Conservation (phyloP, 148 eudicot genomes). For the Camellia japonica region DNA sequence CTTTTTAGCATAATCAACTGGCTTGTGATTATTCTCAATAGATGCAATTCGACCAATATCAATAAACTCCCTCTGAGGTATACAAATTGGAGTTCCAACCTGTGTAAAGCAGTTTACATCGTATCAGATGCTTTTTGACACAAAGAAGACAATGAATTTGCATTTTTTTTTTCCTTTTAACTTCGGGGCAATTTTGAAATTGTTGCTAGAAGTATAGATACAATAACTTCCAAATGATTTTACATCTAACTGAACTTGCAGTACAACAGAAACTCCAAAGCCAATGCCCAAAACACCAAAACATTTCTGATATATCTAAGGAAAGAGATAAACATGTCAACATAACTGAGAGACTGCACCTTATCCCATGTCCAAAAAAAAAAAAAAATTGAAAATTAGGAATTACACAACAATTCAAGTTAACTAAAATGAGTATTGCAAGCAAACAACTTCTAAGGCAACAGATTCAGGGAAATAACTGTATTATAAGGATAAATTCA, state of each 20-base stretch:
- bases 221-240: neutral
- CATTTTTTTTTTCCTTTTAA: neutral
- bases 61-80: constrained; percentile 67
- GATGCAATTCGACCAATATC: constrained; percentile 80
- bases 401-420: too few species aligned
- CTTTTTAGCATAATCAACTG: constrained; percentile 76
- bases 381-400: neutral
- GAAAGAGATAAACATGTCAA: neutral
- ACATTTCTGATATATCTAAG: neutral
- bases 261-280: neutral
- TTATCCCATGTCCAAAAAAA: neutral
- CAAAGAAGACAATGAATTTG: neutral
- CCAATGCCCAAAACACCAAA: neutral
- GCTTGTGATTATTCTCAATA: constrained; percentile 71
- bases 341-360: neutral
- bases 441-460: too few species aligned
- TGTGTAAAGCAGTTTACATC: constrained; percentile 25
- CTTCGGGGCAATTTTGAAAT: neutral
- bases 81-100: constrained; percentile 90
- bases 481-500: too few species aligned
- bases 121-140: constrained; percentile 6
- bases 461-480: too few species aligned
- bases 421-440: too few species aligned
- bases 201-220: neutral
- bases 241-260: neutral